Evolutionary conservation across 2,329 filamentous ascomycete genomes (phyloP).

Genomic region (Pseudogymnoascus sp.): DNA sequence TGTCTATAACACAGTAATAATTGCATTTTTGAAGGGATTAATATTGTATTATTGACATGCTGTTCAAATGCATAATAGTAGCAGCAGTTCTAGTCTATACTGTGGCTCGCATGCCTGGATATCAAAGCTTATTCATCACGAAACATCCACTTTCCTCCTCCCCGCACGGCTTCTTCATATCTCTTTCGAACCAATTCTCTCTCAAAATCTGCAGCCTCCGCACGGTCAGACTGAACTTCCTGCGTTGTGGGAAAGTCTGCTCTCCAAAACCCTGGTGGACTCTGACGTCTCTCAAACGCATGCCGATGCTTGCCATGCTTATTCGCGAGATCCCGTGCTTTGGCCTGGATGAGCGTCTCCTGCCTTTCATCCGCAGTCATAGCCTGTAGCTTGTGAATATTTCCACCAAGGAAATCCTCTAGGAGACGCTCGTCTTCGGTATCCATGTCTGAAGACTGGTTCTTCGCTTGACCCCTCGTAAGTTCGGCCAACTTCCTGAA

Average conservation of each 20-base stretch:
- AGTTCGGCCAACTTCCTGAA: slow-evolving; percentile 27
- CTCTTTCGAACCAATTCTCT: slow-evolving; percentile 61
- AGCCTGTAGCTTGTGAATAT: slow-evolving; percentile 51
- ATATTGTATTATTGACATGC: background rate
- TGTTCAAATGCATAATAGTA: background rate
- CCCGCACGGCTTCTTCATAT: slow-evolving; percentile 73
- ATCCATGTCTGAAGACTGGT: slow-evolving; percentile 12
- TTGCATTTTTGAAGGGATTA: background rate
- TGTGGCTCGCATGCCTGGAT: slow-evolving; percentile 1
- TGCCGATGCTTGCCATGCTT: slow-evolving; percentile 71
- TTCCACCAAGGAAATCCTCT: slow-evolving; percentile 47
- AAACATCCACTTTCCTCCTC: slow-evolving; percentile 71
- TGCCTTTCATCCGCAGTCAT: slow-evolving; percentile 57
- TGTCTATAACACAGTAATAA: background rate
- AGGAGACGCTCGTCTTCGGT: slow-evolving; percentile 44
- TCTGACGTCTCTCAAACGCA: slow-evolving; percentile 60
- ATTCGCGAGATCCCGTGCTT: slow-evolving; percentile 65
- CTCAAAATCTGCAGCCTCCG: slow-evolving; percentile 57
- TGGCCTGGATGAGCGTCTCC: slow-evolving; percentile 67
- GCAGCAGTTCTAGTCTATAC: background rate
- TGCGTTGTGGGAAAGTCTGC: slow-evolving; percentile 86
- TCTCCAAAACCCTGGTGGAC: slow-evolving; percentile 86
- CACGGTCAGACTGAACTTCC: slow-evolving; percentile 59
- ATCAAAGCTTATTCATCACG: slow-evolving; percentile 54
- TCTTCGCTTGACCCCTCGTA: slow-evolving; percentile 20